Base-by-base conservation (phyloP, 148 eudicot species). In the Vaccinium macrocarpon region DNA sequence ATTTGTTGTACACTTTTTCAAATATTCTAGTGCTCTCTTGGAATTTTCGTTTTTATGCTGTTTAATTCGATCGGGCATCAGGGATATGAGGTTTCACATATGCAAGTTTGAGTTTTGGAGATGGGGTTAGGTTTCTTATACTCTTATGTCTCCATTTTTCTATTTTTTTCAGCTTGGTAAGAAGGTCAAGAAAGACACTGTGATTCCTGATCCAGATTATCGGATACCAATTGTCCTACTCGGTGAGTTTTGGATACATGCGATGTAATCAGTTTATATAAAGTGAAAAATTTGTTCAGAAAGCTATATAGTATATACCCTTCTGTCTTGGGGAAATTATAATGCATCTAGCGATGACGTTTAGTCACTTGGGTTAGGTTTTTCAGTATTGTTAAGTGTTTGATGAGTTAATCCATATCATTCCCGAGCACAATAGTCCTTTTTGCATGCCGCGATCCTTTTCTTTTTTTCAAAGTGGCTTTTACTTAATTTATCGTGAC, bases 121-220 rank as follows among this genome's bases (percentile, higher is more conserved):
- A 23, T 35, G 5, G 57, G 29, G 73, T 79, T 70, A 2, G 1
- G 35, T 51, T 68, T 11, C 15, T 48, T 14, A 62, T 81, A 42
- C 25, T 62, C 56, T 81, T 38, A 51, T 71, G 70, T 29, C 48
- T 23, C n/a, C 53, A 55, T 59, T 57, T 50, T 76, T 66, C 48
- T 50, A 55, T 76, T 83, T 88, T 88, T 82, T 82, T 86, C 90
- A 93, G 96, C 84, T 95, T 74, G 95, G 96, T 64, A 90, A 90
- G 89, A 90, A 94, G 84, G 90, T 87, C 23, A 89, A 90, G 92
- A 90, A 90, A 84, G 96, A 94, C 84, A 92, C 98, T 64, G 87
- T 93, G 14, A 85, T 97, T 84, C 97, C 97, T 0, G 98, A 93
- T 77, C 98, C 99, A 21, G 98, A 97, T 88, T 97, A 93, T 83